Conservation (phyloP, 441 rosid genomes). For the Gossypium davidsonii region DNA sequence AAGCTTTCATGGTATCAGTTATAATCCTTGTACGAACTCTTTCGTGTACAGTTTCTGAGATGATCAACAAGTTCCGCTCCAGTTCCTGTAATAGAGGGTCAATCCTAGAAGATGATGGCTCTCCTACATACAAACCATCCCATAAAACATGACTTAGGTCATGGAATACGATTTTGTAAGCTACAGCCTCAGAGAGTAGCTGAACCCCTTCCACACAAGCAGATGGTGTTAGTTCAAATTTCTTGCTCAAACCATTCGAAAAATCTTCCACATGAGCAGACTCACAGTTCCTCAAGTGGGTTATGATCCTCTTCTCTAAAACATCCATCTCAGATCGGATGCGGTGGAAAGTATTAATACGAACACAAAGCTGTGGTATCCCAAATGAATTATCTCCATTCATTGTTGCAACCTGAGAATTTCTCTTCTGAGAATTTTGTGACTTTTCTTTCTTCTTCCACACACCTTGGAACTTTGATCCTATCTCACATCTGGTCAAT, state of each 20-base stretch:
- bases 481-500: constrained; percentile 66
- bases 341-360: constrained; percentile 72
- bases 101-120: constrained; percentile 63
- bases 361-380: constrained; percentile 61
- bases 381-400: constrained; percentile 67
- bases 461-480: constrained; percentile 71
- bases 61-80: constrained; percentile 50
- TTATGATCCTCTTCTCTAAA: constrained; percentile 73
- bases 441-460: constrained; percentile 93
- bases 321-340: constrained; percentile 66
- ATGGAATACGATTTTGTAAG: constrained; percentile 73
- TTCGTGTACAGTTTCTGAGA: constrained; percentile 70
- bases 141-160: constrained; percentile 74
- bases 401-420: constrained; percentile 59
- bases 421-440: constrained; percentile 53
- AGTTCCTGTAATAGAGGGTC: constrained; percentile 71
- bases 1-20: constrained; percentile 74
- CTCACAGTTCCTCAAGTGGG: constrained; percentile 88
- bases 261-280: constrained; percentile 86
- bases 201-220: constrained; percentile 88
- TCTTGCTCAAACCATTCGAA: constrained; percentile 71
- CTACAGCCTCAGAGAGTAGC: constrained; percentile 74
- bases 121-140: constrained; percentile 88
- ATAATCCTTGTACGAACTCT: constrained; percentile 73
- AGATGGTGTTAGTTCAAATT: constrained; percentile 70